These are phyloP conservation scores for Metahyphopichia silvanorum DNA, from an alignment of 805 yeast genomes.

Conservation along the genomic window DNA sequence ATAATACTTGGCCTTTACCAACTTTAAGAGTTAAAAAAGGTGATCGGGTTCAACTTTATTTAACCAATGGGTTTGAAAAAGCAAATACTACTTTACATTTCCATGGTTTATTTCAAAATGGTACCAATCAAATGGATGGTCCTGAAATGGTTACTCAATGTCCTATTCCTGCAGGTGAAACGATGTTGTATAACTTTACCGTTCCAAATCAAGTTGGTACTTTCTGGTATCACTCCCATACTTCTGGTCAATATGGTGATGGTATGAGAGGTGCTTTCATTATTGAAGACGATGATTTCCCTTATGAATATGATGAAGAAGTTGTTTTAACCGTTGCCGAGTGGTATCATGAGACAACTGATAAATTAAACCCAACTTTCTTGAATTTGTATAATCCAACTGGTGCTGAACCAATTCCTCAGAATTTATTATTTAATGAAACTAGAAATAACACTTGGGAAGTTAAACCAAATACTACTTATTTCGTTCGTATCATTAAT, in stretches of 20 bases:
- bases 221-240: constrained; percentile 97
- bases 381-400: constrained; percentile 71
- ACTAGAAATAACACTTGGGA: constrained; percentile 52
- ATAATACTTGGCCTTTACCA: constrained; percentile 87
- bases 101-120: constrained; percentile 89
- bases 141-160: constrained; percentile 87
- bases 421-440: constrained; percentile 62
- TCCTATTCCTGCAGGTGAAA: constrained; percentile 79
- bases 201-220: constrained; percentile 82
- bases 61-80: constrained; percentile 71
- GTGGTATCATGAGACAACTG: constrained; percentile 57
- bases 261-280: constrained; percentile 83
- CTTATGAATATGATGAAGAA: constrained; percentile 64
- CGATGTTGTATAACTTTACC: constrained; percentile 82
- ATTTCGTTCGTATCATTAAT: constrained; percentile 61
- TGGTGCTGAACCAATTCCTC: constrained; percentile 82
- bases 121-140: constrained; percentile 82
- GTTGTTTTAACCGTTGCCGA: constrained; percentile 56
- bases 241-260: constrained; percentile 86
- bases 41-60: constrained; percentile 69
- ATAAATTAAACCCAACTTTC: constrained; percentile 45
- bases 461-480: constrained; percentile 60
- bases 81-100: constrained; percentile 82
- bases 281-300: constrained; percentile 55
- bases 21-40: constrained; percentile 70